Base-by-base conservation (phyloP, 2,329 filamentous ascomycete species). In the Pseudopithomyces chartarum region DNA sequence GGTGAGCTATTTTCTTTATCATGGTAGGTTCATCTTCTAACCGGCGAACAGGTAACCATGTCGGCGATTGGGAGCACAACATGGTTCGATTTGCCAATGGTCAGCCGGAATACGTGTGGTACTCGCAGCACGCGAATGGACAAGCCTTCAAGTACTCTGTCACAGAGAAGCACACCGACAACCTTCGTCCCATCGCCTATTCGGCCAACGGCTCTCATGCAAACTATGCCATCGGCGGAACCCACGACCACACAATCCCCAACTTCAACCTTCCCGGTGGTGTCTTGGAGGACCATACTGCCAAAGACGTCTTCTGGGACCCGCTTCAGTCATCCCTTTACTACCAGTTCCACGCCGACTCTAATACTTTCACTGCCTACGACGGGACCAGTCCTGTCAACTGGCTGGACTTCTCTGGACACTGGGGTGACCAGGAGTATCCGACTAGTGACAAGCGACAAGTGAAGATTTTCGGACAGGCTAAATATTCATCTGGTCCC, bases 21-120 rank as follows among this genome's bases (percentile, higher is more conserved):
- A 22, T 19, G 15, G 29, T 33, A 15, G 12, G n/a, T 32, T 19
- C 15, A 17, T 6, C 19, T 33, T 32, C 47, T 47, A 43, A 57
- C 36, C 33, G 19, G 11, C 15, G 40, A 13, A 53, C 66, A 64
- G 79, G 78, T 11, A 81, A 87, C 67, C 87, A 90, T 68, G 82
- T 90, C 29, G 87, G 87, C 8, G 85, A 87, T 66, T 87, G 85
- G 85, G 86, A 89, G 67, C 86, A 89, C 69, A 86, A 83, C 53
- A 87, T 88, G 85, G 78, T 90, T 32, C 85, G 87, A 11, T 90
- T 90, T 71, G 50, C 77, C 15, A 78, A 87, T 52, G 84, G 84
- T 10, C 59, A 65, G 1, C 87, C 87, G 0, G 71, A 80, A 58
- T 77, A 80, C 1, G 69, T 89, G 12, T 90, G 86, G 85, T 89